phyloP scores from a whole-genome alignment of 805 yeast species.

The Pichia ethanolica region DNA sequence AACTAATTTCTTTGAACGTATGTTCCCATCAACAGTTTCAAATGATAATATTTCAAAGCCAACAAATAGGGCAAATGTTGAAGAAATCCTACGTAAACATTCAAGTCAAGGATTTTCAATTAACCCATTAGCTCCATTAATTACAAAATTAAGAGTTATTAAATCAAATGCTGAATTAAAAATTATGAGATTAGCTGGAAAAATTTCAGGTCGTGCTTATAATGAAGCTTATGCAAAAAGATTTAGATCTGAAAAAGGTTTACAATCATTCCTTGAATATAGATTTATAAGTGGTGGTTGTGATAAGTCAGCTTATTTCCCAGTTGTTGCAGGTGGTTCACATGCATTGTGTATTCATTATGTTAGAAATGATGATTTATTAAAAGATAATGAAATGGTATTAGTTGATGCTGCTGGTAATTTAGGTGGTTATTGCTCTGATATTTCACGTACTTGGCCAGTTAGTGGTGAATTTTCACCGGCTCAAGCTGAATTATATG shows the following conservation, averaged over 20 bases:
- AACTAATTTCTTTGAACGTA: slow-evolving; percentile 5
- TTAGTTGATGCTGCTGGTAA: slow-evolving; percentile 94
- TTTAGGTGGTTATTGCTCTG: slow-evolving; percentile 90
- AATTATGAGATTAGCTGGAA: slow-evolving; percentile 77
- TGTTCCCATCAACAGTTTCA: slow-evolving; percentile 14
- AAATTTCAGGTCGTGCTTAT: slow-evolving; percentile 74
- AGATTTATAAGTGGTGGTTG: slow-evolving; percentile 83
- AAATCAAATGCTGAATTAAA: slow-evolving; percentile 73
- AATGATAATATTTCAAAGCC: slow-evolving; percentile 16
- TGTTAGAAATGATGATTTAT: slow-evolving; percentile 80
- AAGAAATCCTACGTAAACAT: slow-evolving; percentile 20
- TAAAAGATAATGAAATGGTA: slow-evolving; percentile 66
- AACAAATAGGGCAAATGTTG: slow-evolving; percentile 7
- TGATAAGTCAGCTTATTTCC: slow-evolving; percentile 82
- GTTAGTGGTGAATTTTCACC: slow-evolving; percentile 62
- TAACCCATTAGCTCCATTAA: slow-evolving; percentile 34
- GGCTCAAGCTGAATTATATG: slow-evolving; percentile 80
- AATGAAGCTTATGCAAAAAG: slow-evolving; percentile 70
- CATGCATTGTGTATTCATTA: slow-evolving; percentile 91
- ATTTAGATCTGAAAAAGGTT: slow-evolving; percentile 65
- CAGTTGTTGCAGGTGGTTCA: slow-evolving; percentile 92
- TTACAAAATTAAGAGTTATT: slow-evolving; percentile 50
- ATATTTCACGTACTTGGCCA: slow-evolving; percentile 97
- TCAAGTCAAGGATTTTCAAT: slow-evolving; percentile 17
- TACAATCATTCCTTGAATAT: slow-evolving; percentile 76